Conservation (phyloP, 768 basidiomycete species). For the Xerocomus potaroensis region DNA sequence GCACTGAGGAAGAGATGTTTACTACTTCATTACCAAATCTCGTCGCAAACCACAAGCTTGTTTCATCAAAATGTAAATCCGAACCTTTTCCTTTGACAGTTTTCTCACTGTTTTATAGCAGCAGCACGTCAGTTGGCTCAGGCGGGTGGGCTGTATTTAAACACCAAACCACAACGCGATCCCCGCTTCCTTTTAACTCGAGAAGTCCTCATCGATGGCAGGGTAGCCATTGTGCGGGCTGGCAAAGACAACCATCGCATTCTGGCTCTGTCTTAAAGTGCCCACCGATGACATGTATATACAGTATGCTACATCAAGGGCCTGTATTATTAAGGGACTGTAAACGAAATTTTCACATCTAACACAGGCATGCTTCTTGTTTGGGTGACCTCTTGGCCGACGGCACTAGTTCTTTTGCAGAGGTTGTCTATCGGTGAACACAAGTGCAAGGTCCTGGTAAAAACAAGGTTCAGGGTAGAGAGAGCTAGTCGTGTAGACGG, state of each 20-base stretch:
- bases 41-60: conserved; percentile 52
- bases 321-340: neutral
- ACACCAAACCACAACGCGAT: conserved; percentile 57
- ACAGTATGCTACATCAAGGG: conserved; percentile 9
- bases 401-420: neutral
- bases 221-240: conserved; percentile 61
- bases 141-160: conserved; percentile 69
- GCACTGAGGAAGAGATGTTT: conserved; percentile 48
- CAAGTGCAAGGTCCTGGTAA: conserved; percentile 23
- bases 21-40: conserved; percentile 57
- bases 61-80: conserved; percentile 59
- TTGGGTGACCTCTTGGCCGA: neutral
- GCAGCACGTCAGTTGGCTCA: conserved; percentile 60
- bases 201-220: conserved; percentile 54
- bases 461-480: conserved; percentile 2
- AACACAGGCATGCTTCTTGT: neutral
- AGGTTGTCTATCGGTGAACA: conserved; percentile 5
- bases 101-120: conserved; percentile 38
- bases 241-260: conserved; percentile 72
- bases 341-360: neutral
- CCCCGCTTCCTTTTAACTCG: conserved; percentile 37
- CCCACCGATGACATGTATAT: neutral
- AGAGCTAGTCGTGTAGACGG: neutral
- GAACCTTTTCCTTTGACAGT: neutral
- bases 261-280: conserved; percentile 38